Conservation (phyloP, 306 rosid genomes). For the Trifolium fragiferum region DNA sequence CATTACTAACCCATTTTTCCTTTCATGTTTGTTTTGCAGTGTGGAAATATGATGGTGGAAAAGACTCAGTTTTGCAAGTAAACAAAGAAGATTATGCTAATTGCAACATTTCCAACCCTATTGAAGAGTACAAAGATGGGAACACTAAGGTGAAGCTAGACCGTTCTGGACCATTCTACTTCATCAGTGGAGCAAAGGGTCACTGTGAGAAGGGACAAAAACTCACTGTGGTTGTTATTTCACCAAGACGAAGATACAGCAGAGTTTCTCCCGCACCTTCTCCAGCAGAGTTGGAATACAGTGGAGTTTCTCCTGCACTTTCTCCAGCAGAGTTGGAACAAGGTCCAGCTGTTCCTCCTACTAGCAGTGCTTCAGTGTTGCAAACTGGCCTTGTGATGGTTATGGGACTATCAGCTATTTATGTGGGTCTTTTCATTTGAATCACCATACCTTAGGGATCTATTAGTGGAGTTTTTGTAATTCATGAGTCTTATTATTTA, state of each 20-base stretch:
- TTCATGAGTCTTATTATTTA: not conserved
- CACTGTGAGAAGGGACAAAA: slow-evolving; percentile 87
- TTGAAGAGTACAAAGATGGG: slow-evolving; percentile 60
- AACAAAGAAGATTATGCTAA: slow-evolving; percentile 57
- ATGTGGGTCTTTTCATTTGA: slow-evolving; percentile 53
- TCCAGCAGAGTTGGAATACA: slow-evolving; percentile 51
- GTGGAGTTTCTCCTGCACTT: slow-evolving; percentile 65
- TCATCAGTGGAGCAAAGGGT: slow-evolving; percentile 82
- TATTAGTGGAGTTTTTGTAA: not conserved
- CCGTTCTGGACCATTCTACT: slow-evolving; percentile 70
- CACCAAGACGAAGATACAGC: slow-evolving; percentile 52
- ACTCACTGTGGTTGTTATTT: slow-evolving; percentile 68
- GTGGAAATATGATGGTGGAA: slow-evolving; percentile 72
- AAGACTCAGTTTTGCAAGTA: slow-evolving; percentile 87
- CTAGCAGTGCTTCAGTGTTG: slow-evolving; percentile 60
- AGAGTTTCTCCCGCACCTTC: slow-evolving; percentile 73
- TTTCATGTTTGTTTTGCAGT: slow-evolving; percentile 45
- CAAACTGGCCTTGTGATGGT: slow-evolving; percentile 47
- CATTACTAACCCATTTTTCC: not conserved
- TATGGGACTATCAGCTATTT: slow-evolving; percentile 49
- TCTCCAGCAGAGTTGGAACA: slow-evolving; percentile 61
- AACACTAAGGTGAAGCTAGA: slow-evolving; percentile 70
- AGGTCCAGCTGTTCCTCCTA: slow-evolving; percentile 82
- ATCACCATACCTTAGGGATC: not conserved
- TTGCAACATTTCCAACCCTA: slow-evolving; percentile 63